Conservation (phyloP, 805 yeast genomes). For the Sporopachydermia lactativora region DNA sequence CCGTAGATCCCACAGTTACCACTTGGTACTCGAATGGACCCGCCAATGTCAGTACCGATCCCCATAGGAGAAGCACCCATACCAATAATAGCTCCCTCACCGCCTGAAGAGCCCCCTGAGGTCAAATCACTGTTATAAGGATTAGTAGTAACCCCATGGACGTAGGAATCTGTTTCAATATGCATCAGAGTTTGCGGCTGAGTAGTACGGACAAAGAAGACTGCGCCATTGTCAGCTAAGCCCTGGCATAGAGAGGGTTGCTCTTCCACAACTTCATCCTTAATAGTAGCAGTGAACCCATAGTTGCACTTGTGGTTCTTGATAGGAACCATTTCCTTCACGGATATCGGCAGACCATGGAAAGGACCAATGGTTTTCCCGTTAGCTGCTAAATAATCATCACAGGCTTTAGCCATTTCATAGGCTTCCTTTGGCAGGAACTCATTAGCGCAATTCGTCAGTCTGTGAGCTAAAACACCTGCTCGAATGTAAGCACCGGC, state of each 20-base stretch:
- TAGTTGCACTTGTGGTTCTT: conserved; percentile 38
- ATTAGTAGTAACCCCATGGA: conserved; percentile 33
- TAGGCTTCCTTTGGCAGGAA: conserved; percentile 9
- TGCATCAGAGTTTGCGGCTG: conserved; percentile 35
- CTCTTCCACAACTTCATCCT: conserved; percentile 29
- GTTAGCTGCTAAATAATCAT: conserved; percentile 29
- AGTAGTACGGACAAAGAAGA: conserved; percentile 35
- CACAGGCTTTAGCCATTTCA: conserved; percentile 35
- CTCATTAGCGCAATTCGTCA: conserved; percentile 37
- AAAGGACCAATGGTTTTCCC: conserved; percentile 49
- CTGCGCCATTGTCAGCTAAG: conserved; percentile 29
- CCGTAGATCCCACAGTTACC: conserved; percentile 27
- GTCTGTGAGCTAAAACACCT: conserved; percentile 42
- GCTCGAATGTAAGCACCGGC: conserved; percentile 40
- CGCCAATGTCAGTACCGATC: conserved; percentile 39
- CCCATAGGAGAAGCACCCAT: conserved; percentile 34
- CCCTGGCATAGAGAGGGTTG: conserved; percentile 28
- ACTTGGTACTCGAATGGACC: conserved; percentile 35
- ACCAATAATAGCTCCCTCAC: conserved; percentile 35
- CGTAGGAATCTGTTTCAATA: conserved; percentile 30
- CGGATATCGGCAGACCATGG: conserved; percentile 55
- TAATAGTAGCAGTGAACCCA: conserved; percentile 12
- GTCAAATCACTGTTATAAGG: conserved; percentile 29
- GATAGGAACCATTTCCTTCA: conserved; percentile 50
- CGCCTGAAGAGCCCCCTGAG: conserved; percentile 43